Evolutionary conservation across 1,139 yeast genomes (phyloP).

Genomic region (Pneumocystis jirovecii): DNA sequence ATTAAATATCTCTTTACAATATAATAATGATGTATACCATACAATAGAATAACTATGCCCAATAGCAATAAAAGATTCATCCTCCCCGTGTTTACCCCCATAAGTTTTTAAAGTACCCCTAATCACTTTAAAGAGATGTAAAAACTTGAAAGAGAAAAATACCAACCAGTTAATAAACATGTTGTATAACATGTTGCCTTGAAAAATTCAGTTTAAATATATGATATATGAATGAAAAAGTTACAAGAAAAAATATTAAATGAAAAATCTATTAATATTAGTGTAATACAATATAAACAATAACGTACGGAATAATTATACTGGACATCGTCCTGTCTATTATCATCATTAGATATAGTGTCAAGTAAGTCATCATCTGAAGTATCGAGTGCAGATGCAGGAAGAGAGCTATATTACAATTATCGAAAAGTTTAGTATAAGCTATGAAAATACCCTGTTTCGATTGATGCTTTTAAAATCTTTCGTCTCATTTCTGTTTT

Average conservation of each 20-base stretch:
- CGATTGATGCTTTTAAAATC: constrained; percentile 85
- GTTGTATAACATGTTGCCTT: constrained; percentile 97
- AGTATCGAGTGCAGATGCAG: constrained; percentile 77
- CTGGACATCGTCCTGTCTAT: constrained; percentile 30
- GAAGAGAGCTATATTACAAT: constrained; percentile 36
- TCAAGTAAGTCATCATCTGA: constrained; percentile 19
- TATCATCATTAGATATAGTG: constrained; percentile 32
- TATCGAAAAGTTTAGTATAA: neutral
- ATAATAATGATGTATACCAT: constrained; percentile 31
- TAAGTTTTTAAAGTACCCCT: constrained; percentile 19
- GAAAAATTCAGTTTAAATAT: constrained; percentile 64
- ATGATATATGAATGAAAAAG: constrained; percentile 73
- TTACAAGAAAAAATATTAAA: constrained; percentile 25
- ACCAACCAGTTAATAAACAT: constrained; percentile 53
- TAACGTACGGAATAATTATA: constrained; percentile 4
- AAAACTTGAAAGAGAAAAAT: constrained; percentile 1
- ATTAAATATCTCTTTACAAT: neutral
- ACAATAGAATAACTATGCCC: constrained; percentile 92
- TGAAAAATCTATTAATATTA: neutral
- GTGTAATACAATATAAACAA: neutral
- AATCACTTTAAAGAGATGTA: neutral
- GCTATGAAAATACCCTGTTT: constrained; percentile 44
- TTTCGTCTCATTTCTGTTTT: constrained; percentile 70
- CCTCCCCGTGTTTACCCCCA: constrained; percentile 71
- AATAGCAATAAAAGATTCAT: constrained; percentile 87